These are phyloP conservation scores for Sodiomyces alkalinus DNA, from an alignment of 2,329 filamentous ascomycete species.

Conservation along the genomic window DNA sequence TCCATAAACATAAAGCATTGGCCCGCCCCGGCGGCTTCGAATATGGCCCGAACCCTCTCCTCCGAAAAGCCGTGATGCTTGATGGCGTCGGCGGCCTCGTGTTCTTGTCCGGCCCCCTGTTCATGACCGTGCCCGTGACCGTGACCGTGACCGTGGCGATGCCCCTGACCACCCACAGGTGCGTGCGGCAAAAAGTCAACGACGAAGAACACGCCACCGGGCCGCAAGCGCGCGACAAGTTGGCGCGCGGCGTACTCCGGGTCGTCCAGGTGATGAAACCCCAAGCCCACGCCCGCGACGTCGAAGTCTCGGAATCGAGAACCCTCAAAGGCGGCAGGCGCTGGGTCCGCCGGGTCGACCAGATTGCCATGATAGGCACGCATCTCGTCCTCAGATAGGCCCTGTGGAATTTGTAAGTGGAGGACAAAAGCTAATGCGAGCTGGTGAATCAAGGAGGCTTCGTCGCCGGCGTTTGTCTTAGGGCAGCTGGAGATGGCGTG, in stretches of 20 bases:
- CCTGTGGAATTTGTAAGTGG: conserved; percentile 16
- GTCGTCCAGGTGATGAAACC: conserved; percentile 54
- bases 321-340: conserved; percentile 39
- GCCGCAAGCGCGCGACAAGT: conserved; percentile 45
- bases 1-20: conserved; percentile 41
- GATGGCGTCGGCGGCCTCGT: conserved; percentile 31
- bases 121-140: neutral
- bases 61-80: conserved; percentile 51
- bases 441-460: neutral
- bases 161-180: conserved; percentile 10
- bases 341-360: conserved; percentile 24
- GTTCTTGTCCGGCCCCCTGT: neutral
- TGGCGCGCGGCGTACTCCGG: conserved; percentile 41
- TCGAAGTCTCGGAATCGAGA: conserved; percentile 56
- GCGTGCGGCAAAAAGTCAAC: conserved; percentile 50
- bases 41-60: conserved; percentile 42
- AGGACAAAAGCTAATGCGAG: neutral
- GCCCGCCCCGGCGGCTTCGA: conserved; percentile 44
- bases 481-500: too few relatives aligned
- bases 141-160: conserved; percentile 5
- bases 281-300: conserved; percentile 44
- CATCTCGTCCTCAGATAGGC: conserved; percentile 36
- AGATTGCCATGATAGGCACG: conserved; percentile 43
- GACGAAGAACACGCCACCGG: conserved; percentile 52
- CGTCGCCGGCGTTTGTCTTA: too few relatives aligned